Evolutionary conservation across 1,139 yeast genomes (phyloP), one percentile per base, ranked within the genome.

Genomic region (Candida sanyaensis): DNA sequence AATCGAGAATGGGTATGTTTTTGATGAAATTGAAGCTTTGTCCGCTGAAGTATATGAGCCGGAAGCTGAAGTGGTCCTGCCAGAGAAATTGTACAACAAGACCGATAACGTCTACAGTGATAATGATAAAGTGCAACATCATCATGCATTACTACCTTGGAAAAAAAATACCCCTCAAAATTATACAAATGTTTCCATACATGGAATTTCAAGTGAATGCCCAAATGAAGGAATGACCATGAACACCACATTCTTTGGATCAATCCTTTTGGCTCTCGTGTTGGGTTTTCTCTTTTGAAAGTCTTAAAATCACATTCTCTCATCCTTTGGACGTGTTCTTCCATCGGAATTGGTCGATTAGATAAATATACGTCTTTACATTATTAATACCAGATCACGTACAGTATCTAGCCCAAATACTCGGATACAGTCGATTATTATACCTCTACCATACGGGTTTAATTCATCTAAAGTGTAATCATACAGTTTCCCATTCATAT

Each of bases 391-490:
- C 11, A 66, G 51, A 11, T 60, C 55, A 46, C 60, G 60, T 5
- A 67, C 53, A 39, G 58, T 60, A 23, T 66, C 66, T 13, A 68
- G 49, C 0, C 82, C 82, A 29, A 73, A 62, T 27, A 75, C 48
- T 42, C 83, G 60, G 26, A 78, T 61, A 29, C 70, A 64, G 48
- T 78, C 75, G 11, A 77, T 52, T 2, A 74, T 61, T 1, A 64
- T 56, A 10, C 61, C 57, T 50, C 70, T 67, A 23, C 62, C 61
- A 54, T 43, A 42, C 4, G 45, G 46, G 27, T 47, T 50, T 55
- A 71, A 49, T 2, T 57, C 50, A 5, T 55, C 56, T 48, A 73
- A 55, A 41, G 53, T 38, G 39, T 55, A 44, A 34, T 58, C 54
- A 28, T 50, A 32, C 47, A 59, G 50, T 17, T 47, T 50, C 5